Base-by-base conservation (phyloP, 257 asterid species). In the Plantago elongata region DNA sequence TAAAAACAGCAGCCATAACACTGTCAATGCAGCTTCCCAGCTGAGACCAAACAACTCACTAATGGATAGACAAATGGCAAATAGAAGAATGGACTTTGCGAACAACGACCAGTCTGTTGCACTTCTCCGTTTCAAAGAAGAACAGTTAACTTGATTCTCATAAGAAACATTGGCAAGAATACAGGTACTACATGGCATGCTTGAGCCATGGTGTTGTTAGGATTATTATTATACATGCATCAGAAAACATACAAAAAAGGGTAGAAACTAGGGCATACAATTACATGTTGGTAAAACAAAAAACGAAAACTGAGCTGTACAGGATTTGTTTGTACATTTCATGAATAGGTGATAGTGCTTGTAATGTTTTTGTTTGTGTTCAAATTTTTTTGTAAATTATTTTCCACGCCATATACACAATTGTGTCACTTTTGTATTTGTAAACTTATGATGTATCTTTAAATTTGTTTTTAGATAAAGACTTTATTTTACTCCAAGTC, bases 91-190 rank as follows among this genome's bases (percentile, higher is more conserved):
- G 0, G 83, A 79, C 17, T 77, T 74, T 49, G 72, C 64, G 49
- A 85, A 66, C 55, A 75, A 75, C 34, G 85, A 78, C 45, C 83
- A 75, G 54, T 74, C 75, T n/a, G 74, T 84, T 12, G 84, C 90
- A 29, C 72, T 78, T 58, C 77, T 79, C 40, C 81, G 78, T 16
- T 85, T 85, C 40, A 90, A 90, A 77, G 93, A 84, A 82, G 97
- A 90, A 65, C 80, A 76, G 65, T 75, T 75, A 45, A 80, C 87
- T 48, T 81, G 58, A 48, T 63, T 45, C 57, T 47, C 70, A 60
- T 14, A n/a, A 16, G 40, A 44, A 49, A 50, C 30, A 34, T 9
- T 16, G 16, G 27, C 15, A 60, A 61, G 52, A 44, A 18, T 68
- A 55, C 27, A 9, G 59, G 65, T 60, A 62, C 56, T 52, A 12